Evolutionary conservation across 495 filamentous ascomycete genomes (phyloP).

Genomic region (Lasiosphaeria hispida): DNA sequence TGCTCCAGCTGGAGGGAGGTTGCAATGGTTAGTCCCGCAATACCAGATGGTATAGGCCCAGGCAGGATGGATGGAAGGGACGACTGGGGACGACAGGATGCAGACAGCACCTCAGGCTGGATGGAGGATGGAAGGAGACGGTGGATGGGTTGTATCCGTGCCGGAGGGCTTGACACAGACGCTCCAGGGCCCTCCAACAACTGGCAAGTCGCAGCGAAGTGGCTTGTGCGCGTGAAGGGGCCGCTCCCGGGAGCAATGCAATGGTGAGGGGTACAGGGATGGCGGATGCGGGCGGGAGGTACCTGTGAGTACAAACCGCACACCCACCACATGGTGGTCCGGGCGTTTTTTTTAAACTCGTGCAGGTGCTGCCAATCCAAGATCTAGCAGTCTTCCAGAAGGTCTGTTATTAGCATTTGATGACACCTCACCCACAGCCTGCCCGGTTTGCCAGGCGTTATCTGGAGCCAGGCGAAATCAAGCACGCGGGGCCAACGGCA

Average conservation of each 20-base stretch:
- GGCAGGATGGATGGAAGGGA: not conserved
- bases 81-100: too few relatives aligned
- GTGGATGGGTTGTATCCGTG: slow-evolving; percentile 22
- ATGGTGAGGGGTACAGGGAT: slow-evolving; percentile 23
- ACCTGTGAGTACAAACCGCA: slow-evolving; percentile 11
- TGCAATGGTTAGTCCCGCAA: too few relatives aligned
- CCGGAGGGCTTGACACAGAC: slow-evolving; percentile 24
- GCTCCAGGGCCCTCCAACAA: slow-evolving; percentile 5
- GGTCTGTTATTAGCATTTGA: slow-evolving; percentile 13
- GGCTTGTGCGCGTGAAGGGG: slow-evolving; percentile 26
- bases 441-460: not conserved
- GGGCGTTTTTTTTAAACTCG: slow-evolving; percentile 17
- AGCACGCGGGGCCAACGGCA: not conserved
- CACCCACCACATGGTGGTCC: slow-evolving; percentile 16
- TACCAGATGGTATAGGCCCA: too few relatives aligned
- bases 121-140: slow-evolving; percentile 3
- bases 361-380: slow-evolving; percentile 19
- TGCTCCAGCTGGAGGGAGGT: not conserved
- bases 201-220: slow-evolving; percentile 11
- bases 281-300: slow-evolving; percentile 19
- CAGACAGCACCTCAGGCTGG: too few relatives aligned
- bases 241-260: slow-evolving; percentile 21
- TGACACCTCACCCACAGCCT: not conserved
- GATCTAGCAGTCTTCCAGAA: slow-evolving; percentile 29
- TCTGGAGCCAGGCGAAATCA: not conserved